A percentile compares a stretch with the other conserved stretches of the same genome.
These are phyloP conservation scores for Pythium phragmiticola DNA, from an alignment of 352 stramenopile species.

Conservation along the genomic window DNA sequence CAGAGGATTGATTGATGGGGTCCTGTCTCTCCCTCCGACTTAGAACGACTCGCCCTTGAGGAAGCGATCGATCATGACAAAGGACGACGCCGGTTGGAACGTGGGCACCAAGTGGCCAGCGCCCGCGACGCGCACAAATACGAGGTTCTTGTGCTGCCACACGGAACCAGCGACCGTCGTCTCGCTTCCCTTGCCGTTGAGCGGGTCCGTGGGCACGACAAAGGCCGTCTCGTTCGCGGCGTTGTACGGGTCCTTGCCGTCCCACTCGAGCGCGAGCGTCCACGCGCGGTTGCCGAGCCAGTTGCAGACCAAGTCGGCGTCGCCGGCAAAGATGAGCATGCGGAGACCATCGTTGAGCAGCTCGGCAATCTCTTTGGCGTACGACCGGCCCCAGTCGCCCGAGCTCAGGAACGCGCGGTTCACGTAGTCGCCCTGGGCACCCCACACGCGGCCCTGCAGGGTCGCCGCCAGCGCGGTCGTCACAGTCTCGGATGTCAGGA, in stretches of 20 bases:
- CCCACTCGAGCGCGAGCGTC: constrained; percentile 88
- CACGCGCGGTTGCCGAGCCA: constrained; percentile 92
- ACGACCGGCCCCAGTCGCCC: not conserved
- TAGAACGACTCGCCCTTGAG: constrained; percentile 30
- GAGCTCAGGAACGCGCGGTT: not conserved
- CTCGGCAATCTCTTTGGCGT: not conserved
- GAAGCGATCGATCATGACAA: constrained; percentile 85
- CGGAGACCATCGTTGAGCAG: constrained; percentile 54
- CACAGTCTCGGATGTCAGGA: constrained; percentile 34
- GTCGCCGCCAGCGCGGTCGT: not conserved
- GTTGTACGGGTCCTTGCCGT: constrained; percentile 73
- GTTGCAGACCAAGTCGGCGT: constrained; percentile 95
- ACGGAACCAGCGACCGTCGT: constrained; percentile 43
- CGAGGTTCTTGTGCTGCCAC: constrained; percentile 35
- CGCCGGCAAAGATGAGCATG: constrained; percentile 35
- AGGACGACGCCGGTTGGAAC: constrained; percentile 78
- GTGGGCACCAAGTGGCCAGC: constrained; percentile 89
- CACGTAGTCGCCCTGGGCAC: constrained; percentile 1
- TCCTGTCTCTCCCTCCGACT: no score
- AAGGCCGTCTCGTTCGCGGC: constrained; percentile 24
- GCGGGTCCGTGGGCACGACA: constrained; percentile 1
- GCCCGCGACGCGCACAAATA: constrained; percentile 87
- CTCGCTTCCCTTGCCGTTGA: not conserved
- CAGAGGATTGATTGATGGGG: no score
- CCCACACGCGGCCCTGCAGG: constrained; percentile 33